Evolutionary conservation across 345 rosid species (phyloP), one percentile per base, ranked within the genome.

Genomic region (Clarkia xantiana): DNA sequence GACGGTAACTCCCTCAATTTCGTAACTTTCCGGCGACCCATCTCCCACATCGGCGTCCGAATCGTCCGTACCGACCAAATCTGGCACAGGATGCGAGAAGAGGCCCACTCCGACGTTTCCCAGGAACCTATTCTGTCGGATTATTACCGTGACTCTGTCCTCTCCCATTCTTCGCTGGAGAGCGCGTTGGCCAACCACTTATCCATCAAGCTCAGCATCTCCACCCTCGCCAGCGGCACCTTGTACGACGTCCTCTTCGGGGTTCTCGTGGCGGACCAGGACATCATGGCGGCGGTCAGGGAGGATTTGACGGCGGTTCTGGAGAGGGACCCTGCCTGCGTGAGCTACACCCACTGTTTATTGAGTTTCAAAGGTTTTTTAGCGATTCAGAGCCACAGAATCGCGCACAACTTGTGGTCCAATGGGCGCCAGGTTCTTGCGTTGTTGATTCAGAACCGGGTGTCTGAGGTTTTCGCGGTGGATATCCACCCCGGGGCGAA

Each of bases 401-500:
- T 86, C 10, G 93, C 93, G 2, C 94, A 86, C 42, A 67, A 68
- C 60, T 75, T 86, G 9, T 91, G 98, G 98, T 62, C 59, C 0
- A 81, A 75, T 52, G 71, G 82, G 15, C 59, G 94, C 40, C 51
- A 70, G 34, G 52, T 71, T 14, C 29, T 91, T 13, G 94, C 96
- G 14, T 47, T 91, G 44, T 13, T 91, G 67, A 79, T 86, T 5
- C 94, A 90, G 55, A 90, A 73, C 60, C 66, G 94, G 56, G 94
- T 74, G 1, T 79, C 84, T 0, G 94, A 81, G 42, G 77, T 79
- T 34, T 86, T 83, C n/a, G 79, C 80, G 0, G 91, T 83, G 13
- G 96, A 91, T 59, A 83, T 91, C 42, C 98, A 91, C 69, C 98
- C 96, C 0, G 98, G 98, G 0, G 96, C 96, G 2, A 71, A 59